A percentile compares a stretch with the other conserved stretches of the same genome.
Evolutionary conservation across 371 early-diverging fungal species (phyloP).

Genomic region (Batkoa obscura): DNA sequence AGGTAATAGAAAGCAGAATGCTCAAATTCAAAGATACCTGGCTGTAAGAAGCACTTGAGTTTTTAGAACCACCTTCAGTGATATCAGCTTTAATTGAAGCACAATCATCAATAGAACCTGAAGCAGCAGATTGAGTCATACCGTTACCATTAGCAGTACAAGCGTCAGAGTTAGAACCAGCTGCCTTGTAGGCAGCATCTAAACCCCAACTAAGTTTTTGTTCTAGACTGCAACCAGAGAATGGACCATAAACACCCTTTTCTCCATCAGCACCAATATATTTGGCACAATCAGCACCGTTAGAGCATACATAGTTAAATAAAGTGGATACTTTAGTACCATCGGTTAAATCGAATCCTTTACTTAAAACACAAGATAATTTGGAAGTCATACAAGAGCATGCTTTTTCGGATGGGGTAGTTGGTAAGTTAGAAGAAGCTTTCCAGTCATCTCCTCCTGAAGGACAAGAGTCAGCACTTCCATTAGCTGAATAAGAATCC

Average conservation of each 20-base stretch:
- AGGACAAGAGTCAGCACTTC: slow-evolving; percentile 23
- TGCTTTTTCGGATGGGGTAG: slow-evolving; percentile 43
- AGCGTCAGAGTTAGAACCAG: slow-evolving; percentile 12
- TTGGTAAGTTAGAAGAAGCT: slow-evolving; percentile 31
- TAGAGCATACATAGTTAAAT: slow-evolving; percentile 1
- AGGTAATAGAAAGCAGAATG: not conserved
- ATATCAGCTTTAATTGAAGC: slow-evolving; percentile 1
- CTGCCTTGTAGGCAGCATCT: slow-evolving; percentile 12
- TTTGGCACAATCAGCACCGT: not conserved
- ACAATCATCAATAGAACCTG: slow-evolving; percentile 1
- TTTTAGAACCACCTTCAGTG: not conserved
- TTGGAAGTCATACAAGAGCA: slow-evolving; percentile 16
- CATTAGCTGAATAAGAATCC: not conserved
- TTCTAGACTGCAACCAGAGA: slow-evolving; percentile 24
- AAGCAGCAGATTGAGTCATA: not conserved
- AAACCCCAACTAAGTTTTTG: slow-evolving; percentile 25
- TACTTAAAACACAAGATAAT: slow-evolving; percentile 12
- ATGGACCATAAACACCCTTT: slow-evolving; percentile 29
- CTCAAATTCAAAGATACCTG: not conserved
- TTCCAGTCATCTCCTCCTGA: slow-evolving; percentile 27
- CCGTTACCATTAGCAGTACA: slow-evolving; percentile 8
- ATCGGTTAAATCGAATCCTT: slow-evolving; percentile 15
- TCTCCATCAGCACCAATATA: slow-evolving; percentile 21
- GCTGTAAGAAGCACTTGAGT: not conserved
- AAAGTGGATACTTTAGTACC: slow-evolving; percentile 23